Conservation (phyloP, 2,329 filamentous ascomycete species). For the Pseudogymnoascus sp. region DNA sequence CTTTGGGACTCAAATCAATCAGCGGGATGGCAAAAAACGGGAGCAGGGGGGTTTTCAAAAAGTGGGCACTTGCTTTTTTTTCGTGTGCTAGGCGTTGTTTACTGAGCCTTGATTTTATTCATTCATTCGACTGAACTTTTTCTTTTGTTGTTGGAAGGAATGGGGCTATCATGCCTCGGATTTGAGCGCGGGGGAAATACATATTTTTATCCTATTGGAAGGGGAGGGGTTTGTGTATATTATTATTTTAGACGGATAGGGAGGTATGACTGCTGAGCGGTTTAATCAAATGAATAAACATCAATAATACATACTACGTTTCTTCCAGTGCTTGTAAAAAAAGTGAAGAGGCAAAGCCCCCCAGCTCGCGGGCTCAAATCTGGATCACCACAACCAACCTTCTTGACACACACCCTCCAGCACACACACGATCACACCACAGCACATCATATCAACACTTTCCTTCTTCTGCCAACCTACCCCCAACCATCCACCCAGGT, state of each 20-base stretch:
- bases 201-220: background rate
- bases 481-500: background rate
- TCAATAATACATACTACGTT: background rate
- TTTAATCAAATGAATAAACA: background rate
- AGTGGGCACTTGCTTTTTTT: background rate
- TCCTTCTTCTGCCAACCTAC: background rate
- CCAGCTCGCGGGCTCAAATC: background rate
- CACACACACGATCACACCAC: background rate
- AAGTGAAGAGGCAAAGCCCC: background rate
- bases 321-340: background rate
- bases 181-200: background rate
- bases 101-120: background rate
- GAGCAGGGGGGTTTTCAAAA: background rate
- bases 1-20: background rate
- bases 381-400: background rate
- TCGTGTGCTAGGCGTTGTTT: constrained; percentile 5
- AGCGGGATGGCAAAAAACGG: background rate
- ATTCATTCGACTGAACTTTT: background rate
- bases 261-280: background rate
- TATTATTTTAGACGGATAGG: background rate
- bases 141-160: background rate
- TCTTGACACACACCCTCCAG: background rate
- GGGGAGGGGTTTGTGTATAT: background rate
- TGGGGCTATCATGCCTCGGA: background rate
- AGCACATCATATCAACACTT: background rate